Conservation (phyloP, 768 basidiomycete species). For the Baorangia bicolor region DNA sequence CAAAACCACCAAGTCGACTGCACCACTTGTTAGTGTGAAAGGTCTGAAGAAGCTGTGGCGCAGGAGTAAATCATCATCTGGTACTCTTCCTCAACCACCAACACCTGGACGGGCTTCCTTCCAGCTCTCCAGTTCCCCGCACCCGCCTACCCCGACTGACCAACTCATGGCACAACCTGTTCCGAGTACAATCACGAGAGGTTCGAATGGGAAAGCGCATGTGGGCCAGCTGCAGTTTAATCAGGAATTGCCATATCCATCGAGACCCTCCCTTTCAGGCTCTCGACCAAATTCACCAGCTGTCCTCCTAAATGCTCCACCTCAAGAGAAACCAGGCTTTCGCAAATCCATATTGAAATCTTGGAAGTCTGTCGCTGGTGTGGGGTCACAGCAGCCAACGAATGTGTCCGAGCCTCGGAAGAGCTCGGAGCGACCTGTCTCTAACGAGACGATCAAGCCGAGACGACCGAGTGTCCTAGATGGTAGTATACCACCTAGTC, state of each 20-base stretch:
- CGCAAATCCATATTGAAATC: conserved; percentile 75
- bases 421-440: conserved; percentile 40
- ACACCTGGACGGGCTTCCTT: conserved; percentile 39
- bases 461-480: conserved; percentile 50
- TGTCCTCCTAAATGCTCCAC: conserved; percentile 12
- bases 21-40: conserved; percentile 71
- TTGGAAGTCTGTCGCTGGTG: conserved; percentile 50
- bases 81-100: conserved; percentile 36
- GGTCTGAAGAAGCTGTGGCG: conserved; percentile 77
- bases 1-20: conserved; percentile 27
- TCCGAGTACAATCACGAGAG: conserved; percentile 18
- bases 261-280: conserved; percentile 35
- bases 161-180: conserved; percentile 27
- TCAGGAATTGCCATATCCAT: conserved; percentile 54
- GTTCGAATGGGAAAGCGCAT: conserved; percentile 25
- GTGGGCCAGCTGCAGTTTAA: conserved; percentile 63
- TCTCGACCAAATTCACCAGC: conserved; percentile 32
- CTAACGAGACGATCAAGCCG: conserved; percentile 36
- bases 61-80: conserved; percentile 53
- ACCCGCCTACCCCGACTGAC: conserved; percentile 37
- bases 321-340: conserved; percentile 44
- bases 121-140: conserved; percentile 24
- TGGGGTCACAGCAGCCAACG: conserved; percentile 27
- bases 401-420: conserved; percentile 36
- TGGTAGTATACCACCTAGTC: conserved; percentile 56